Evolutionary conservation across 345 rosid species (phyloP).

Genomic region (Aquilaria malaccensis): DNA sequence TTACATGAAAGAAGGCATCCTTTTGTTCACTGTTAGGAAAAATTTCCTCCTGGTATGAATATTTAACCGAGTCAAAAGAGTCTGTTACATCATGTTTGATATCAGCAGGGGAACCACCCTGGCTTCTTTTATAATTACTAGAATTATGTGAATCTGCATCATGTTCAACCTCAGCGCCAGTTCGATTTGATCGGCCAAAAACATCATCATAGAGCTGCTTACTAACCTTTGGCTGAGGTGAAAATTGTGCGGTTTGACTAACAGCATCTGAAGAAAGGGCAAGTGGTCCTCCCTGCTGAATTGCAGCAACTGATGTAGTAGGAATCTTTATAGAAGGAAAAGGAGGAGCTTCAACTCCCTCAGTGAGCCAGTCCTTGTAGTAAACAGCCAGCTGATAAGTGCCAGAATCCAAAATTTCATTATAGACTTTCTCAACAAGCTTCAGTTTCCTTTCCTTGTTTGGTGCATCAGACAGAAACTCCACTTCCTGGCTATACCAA

Average conservation of each 20-base stretch:
- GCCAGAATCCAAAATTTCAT: constrained; percentile 50
- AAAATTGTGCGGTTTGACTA: constrained; percentile 27
- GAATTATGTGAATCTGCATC: constrained; percentile 12
- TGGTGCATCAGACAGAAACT: constrained; percentile 26
- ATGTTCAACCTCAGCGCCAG: constrained; percentile 22
- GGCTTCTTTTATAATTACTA: constrained; percentile 17
- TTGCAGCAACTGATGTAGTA: constrained; percentile 21
- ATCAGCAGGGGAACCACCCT: constrained; percentile 29
- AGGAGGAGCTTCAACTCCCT: constrained; percentile 43
- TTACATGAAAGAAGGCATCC: constrained; percentile 26
- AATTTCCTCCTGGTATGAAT: constrained; percentile 19
- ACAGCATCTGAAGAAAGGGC: constrained; percentile 27
- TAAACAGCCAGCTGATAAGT: constrained; percentile 51
- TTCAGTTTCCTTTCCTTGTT: constrained; percentile 30
- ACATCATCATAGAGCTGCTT: constrained; percentile 43
- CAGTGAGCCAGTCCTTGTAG: constrained; percentile 67
- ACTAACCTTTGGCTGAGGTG: constrained; percentile 50
- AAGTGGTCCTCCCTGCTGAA: constrained; percentile 17
- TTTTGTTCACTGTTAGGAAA: constrained; percentile 18
- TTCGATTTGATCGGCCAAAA: constrained; percentile 25
- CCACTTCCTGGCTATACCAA: constrained; percentile 55
- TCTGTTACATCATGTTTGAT: constrained; percentile 22
- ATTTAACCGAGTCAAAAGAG: constrained; percentile 28
- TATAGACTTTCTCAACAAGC: constrained; percentile 49
- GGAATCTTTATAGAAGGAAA: constrained; percentile 45